A percentile compares a stretch with the other conserved stretches of the same genome.
Conservation (phyloP, 805 yeast species). For the Nakazawaea ambrosiae region DNA sequence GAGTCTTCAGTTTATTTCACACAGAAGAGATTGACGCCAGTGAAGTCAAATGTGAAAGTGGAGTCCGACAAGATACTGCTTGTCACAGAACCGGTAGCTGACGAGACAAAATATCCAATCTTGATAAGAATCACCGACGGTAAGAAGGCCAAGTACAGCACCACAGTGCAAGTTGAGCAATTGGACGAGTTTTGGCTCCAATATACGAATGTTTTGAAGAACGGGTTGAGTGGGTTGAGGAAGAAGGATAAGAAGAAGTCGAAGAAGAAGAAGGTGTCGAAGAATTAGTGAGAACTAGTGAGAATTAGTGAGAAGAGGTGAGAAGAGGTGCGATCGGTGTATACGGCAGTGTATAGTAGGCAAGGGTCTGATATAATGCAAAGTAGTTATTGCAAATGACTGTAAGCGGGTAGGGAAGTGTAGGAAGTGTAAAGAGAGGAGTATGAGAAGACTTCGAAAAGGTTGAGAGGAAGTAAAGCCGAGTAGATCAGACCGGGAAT, state of each 20-base stretch:
- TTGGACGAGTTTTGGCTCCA: slow-evolving; percentile 73
- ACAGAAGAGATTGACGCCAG: slow-evolving; percentile 42
- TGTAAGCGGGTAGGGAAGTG: too few relatives aligned
- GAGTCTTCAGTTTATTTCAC: slow-evolving; percentile 51
- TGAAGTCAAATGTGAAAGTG: slow-evolving; percentile 14
- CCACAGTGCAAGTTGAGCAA: slow-evolving; percentile 56
- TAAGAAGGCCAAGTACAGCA: slow-evolving; percentile 55
- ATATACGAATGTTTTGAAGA: slow-evolving; percentile 62
- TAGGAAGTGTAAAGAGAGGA: too few relatives aligned
- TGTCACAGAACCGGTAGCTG: slow-evolving; percentile 5
- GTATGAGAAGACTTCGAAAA: too few relatives aligned
- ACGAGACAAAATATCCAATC: slow-evolving; percentile 7
- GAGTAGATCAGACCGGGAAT: too few relatives aligned
- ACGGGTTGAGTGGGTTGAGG: slow-evolving; percentile 67
- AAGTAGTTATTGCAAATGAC: too few relatives aligned
- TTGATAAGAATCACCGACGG: slow-evolving; percentile 32
- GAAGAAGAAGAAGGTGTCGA: slow-evolving; percentile 38
- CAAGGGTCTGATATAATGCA: too few relatives aligned
- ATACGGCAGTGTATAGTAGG: neutral
- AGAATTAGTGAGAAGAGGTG: too few relatives aligned
- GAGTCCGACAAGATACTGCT: slow-evolving; percentile 8
- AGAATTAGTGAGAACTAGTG: too few relatives aligned
- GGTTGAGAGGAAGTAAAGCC: too few relatives aligned
- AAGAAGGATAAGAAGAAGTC: slow-evolving; percentile 78
- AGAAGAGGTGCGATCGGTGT: neutral